Evolutionary conservation across 495 filamentous ascomycete genomes (phyloP).

Genomic region (Lasiosphaeria hispida): DNA sequence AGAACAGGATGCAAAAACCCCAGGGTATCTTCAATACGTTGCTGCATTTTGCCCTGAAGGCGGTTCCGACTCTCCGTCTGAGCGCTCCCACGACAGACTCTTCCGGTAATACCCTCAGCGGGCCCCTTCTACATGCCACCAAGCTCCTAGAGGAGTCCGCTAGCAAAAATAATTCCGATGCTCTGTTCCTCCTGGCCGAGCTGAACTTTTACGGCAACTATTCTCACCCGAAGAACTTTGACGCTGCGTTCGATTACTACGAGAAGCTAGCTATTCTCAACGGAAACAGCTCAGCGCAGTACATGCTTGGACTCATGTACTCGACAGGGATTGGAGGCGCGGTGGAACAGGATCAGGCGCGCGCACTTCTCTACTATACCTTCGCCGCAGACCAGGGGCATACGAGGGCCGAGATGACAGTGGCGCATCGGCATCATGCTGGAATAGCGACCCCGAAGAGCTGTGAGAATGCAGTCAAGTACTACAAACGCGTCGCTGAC

Average conservation of each 20-base stretch:
- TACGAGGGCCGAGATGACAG: slow-evolving; percentile 87
- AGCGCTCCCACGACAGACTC: slow-evolving; percentile 38
- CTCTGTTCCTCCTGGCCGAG: slow-evolving; percentile 85
- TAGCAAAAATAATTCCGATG: slow-evolving; percentile 74
- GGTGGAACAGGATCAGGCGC: slow-evolving; percentile 86
- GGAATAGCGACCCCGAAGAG: slow-evolving; percentile 83
- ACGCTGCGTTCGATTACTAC: slow-evolving; percentile 78
- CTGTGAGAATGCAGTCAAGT: slow-evolving; percentile 79
- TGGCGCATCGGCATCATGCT: slow-evolving; percentile 80
- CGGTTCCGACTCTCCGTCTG: slow-evolving; percentile 42
- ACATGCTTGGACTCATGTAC: slow-evolving; percentile 96
- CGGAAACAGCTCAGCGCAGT: slow-evolving; percentile 87
- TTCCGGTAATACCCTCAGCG: slow-evolving; percentile 26
- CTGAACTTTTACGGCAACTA: slow-evolving; percentile 98
- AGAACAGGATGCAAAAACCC: slow-evolving; percentile 37
- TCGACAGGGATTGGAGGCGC: slow-evolving; percentile 83
- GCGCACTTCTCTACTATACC: slow-evolving; percentile 88
- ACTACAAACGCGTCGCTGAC: slow-evolving; percentile 91
- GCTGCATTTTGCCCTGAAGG: slow-evolving; percentile 37
- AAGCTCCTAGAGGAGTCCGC: slow-evolving; percentile 73
- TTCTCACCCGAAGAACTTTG: slow-evolving; percentile 80
- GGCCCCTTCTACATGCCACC: slow-evolving; percentile 59
- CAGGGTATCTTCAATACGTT: slow-evolving; percentile 38
- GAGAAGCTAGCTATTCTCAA: slow-evolving; percentile 69
- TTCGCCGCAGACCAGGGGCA: slow-evolving; percentile 86